Evolutionary conservation across 495 filamentous ascomycete species (phyloP), one percentile per base, ranked within the genome.

Genomic region (Collariella sp.): DNA sequence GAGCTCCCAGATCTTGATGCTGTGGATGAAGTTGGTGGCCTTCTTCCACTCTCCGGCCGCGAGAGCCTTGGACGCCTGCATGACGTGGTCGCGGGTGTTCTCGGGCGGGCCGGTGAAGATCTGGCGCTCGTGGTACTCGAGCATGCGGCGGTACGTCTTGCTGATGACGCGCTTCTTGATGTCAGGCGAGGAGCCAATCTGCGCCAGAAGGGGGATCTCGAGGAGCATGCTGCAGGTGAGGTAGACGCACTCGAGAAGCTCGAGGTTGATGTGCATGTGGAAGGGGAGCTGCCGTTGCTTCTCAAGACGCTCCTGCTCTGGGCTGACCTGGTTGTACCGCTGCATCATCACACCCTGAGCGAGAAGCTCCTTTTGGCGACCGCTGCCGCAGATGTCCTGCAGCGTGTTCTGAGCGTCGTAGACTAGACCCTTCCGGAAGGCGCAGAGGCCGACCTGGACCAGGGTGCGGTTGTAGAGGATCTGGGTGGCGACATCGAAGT

Each of bases 241-340:
- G 72, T 99, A 99, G 55, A 96, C 91, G 65, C 91, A 97, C 70
- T 99, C 93, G 3, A 99, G 82, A 26, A 99, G 81, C 63, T 99
- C 93, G 19, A 99, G 79, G 77, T 99, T 99, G 78, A 99, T 97
- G 78, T 99, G 93, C 88, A 96, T 95, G 75, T 99, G 93, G 82
- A 99, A 99, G 40, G 93, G 93, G 55, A 99, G 78, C 73, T 97
- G 93, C 56, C 93, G 83, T 69, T 97, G 93, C 58, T 90, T 83
- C 71, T 99, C 93, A 22, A 97, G 80, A 57, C 91, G 85, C 72
- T 99, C 93, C 70, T 97, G 94, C 74, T 99, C 93, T 5, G 93
- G 94, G 16, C 88, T 88, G 52, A 97, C 91, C 62, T 93, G 91
- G 29, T 83, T 88, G 74, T 87, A 99, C 38, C 93, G 82, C 75